These are phyloP conservation scores for Globisporangium recalcitrans DNA, from an alignment of 352 stramenopile genomes.

Conservation along the genomic window DNA sequence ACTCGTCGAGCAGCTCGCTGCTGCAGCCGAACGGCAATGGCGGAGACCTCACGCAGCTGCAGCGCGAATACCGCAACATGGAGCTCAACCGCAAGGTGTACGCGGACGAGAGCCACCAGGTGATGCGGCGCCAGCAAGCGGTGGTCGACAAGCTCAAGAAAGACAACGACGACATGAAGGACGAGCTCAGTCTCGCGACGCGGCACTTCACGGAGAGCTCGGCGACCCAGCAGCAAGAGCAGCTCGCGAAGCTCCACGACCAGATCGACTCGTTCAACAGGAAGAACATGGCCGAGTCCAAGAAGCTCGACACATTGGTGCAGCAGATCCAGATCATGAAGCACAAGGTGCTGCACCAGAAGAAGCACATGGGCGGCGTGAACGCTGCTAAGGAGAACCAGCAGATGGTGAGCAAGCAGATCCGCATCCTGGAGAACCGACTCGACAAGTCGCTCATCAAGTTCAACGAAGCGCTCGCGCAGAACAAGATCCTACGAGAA, in stretches of 20 bases:
- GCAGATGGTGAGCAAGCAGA: constrained; percentile 94
- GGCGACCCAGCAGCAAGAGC: constrained; percentile 80
- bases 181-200: constrained; percentile 88
- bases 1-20: constrained; percentile 15
- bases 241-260: constrained; percentile 74
- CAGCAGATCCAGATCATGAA: constrained; percentile 85
- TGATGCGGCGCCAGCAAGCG: constrained; percentile 92
- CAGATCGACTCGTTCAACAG: constrained; percentile 86
- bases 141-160: constrained; percentile 88
- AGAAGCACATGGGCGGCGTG: constrained; percentile 94
- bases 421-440: constrained; percentile 94
- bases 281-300: constrained; percentile 83
- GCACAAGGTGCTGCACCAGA: constrained; percentile 85
- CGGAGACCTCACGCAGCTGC: constrained; percentile 85
- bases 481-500: constrained; percentile 90
- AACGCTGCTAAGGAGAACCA: constrained; percentile 95
- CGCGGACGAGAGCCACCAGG: constrained; percentile 90
- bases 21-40: constrained; percentile 17
- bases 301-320: constrained; percentile 81
- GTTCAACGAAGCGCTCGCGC: constrained; percentile 94
- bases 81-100: constrained; percentile 95
- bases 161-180: constrained; percentile 84
- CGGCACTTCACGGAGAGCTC: constrained; percentile 82
- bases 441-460: constrained; percentile 96
- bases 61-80: constrained; percentile 96